A percentile compares a stretch with the other conserved stretches of the same genome.
These are phyloP conservation scores for Penicillium tannophilum DNA, from an alignment of 495 filamentous ascomycete species.

Conservation along the genomic window DNA sequence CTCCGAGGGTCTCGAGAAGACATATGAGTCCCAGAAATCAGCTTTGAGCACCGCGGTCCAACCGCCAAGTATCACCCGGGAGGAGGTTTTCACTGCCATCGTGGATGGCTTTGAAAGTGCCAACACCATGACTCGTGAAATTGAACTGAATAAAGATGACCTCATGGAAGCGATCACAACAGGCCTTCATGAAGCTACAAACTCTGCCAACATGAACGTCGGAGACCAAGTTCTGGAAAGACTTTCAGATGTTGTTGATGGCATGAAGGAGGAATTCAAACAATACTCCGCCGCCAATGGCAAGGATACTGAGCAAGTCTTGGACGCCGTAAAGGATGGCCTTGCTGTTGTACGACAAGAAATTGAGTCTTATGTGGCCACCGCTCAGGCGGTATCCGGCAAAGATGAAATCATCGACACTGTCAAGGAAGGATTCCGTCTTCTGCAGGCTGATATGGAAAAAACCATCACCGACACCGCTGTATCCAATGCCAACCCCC, in stretches of 20 bases:
- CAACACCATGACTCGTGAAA: conserved; percentile 52
- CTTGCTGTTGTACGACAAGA: conserved; percentile 77
- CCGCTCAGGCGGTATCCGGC: conserved; percentile 62
- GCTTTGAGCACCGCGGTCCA: conserved; percentile 25
- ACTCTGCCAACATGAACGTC: conserved; percentile 49
- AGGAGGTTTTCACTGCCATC: conserved; percentile 58
- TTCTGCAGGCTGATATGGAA: conserved; percentile 72
- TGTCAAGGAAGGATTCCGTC: conserved; percentile 70
- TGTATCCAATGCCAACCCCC: conserved; percentile 33
- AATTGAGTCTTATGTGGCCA: conserved; percentile 78
- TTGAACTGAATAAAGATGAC: conserved; percentile 64
- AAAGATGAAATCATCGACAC: conserved; percentile 80
- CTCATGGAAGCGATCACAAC: conserved; percentile 67
- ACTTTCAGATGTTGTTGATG: conserved; percentile 72
- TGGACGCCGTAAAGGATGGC: conserved; percentile 84
- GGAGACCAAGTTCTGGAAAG: conserved; percentile 70
- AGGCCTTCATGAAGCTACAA: conserved; percentile 54
- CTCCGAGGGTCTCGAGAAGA: conserved; percentile 22
- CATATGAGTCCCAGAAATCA: conserved; percentile 17
- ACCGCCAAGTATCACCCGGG: conserved; percentile 44
- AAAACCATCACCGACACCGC: conserved; percentile 54
- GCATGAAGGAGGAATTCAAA: conserved; percentile 73
- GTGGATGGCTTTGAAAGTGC: conserved; percentile 56
- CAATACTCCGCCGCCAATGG: conserved; percentile 74
- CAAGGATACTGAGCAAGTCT: conserved; percentile 75